Evolutionary conservation across 257 asterid species (phyloP), one percentile per base, ranked within the genome.

Genomic region (Linaria vulgaris): DNA sequence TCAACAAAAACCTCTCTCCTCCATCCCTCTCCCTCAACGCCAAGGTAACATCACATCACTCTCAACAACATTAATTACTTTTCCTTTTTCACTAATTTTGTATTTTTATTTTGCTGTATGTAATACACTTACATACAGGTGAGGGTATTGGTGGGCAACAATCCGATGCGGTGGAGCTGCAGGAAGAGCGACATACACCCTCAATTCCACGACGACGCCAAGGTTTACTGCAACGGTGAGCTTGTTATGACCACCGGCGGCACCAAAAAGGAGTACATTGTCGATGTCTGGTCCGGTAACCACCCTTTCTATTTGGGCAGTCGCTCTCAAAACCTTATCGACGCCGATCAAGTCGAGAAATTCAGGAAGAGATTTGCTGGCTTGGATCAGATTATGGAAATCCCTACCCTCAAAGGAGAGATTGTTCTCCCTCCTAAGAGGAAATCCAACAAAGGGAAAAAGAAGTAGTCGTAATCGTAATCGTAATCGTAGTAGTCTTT

Each of bases 201-300:
- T 0, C 59, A 89, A 43, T 92, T 83, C 76, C 23, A 80, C 69
- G 86, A 83, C 1, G 85, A 87, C 24, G 83, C 99, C 2, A 92
- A 85, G 82, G 96, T 92, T 1, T 85, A 83, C 70, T 92, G 99
- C 78, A 92, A 92, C 17, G 94, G 97, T 0, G 99, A 92, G 78
- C 90, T 82, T 45, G 99, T 92, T 56, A 83, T 87, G 96, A 89
- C 99, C 0, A 89, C 99, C 5, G 99, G 97, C 1, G 99, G 96
- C 4, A 87, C 97, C 59, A 92, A 89, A 78, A 75, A 80, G n/a
- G 97, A 92, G 77, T 87, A 92, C 44, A 87, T 88, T 20, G 91
- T 92, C 10, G 97, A 89, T 78, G 97, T 89, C 30, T 92, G 99
- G 99, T 92, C 95, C 11, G 99, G 99, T 6, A 92, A 92, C 58